These are phyloP conservation scores for Chlamydomonas reinhardtii DNA, from an alignment of 163 green algal genomes.

Conservation along the genomic window DNA sequence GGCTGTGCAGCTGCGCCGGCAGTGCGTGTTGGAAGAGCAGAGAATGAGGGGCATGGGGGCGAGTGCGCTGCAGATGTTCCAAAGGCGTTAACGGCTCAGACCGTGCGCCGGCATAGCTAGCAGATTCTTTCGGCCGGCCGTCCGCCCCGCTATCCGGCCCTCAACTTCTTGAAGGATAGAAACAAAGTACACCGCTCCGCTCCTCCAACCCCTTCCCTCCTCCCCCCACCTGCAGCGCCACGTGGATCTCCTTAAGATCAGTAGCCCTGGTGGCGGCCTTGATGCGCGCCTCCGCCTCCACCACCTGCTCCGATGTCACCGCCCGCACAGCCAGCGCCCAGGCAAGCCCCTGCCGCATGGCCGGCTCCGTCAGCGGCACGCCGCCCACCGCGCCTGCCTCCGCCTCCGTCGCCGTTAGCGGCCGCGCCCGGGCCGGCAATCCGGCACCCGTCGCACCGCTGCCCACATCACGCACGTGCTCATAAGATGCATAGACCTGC, in stretches of 20 bases:
- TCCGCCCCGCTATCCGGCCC: too few relatives aligned
- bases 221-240: conserved; percentile 42
- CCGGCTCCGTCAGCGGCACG: not conserved
- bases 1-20: conserved; percentile 32
- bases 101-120: too few relatives aligned
- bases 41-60: too few relatives aligned
- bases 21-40: too few relatives aligned
- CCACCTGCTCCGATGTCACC: conserved; percentile 53
- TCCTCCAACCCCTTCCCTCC: not conserved
- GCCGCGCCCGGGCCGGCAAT: conserved; percentile 17
- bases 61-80: too few relatives aligned
- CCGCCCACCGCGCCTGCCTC: conserved; percentile 3
- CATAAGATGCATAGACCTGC: conserved; percentile 70
- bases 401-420: conserved; percentile 43
- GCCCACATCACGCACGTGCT: conserved; percentile 64
- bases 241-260: conserved; percentile 56
- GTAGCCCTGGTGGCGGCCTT: conserved; percentile 34
- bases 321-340: conserved; percentile 70
- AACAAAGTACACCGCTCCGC: too few relatives aligned
- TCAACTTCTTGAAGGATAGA: too few relatives aligned
- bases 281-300: conserved; percentile 30
- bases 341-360: conserved; percentile 72
- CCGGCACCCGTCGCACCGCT: conserved; percentile 26
- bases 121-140: too few relatives aligned
- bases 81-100: too few relatives aligned